These are phyloP conservation scores for Haplosporangium sp. DNA, from an alignment of 371 early-diverging fungal species.

Conservation along the genomic window DNA sequence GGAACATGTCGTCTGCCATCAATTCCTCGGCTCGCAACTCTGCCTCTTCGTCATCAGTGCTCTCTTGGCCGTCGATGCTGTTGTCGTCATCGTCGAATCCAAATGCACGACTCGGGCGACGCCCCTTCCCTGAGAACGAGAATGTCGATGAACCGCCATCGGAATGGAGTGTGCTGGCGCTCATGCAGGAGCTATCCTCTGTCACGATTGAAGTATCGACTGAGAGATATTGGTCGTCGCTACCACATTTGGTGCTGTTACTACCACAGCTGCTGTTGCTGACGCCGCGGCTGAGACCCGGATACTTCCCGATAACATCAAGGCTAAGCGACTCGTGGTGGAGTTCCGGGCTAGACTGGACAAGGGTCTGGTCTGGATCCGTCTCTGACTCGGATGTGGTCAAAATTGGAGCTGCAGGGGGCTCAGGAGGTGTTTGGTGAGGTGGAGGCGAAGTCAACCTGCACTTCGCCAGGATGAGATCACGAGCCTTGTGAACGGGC, in stretches of 20 bases:
- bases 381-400: background rate
- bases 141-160: conserved; percentile 3
- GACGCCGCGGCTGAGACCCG: too few relatives aligned
- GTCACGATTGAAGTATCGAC: too few relatives aligned
- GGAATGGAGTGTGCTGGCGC: background rate
- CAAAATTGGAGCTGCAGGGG: background rate
- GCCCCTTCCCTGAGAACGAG: background rate
- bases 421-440: background rate
- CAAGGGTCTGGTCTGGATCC: background rate
- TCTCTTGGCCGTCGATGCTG: conserved; percentile 27
- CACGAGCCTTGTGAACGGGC: conserved; percentile 40
- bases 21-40: conserved; percentile 44
- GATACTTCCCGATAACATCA: too few relatives aligned
- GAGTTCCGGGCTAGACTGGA: too few relatives aligned
- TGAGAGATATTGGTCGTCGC: too few relatives aligned
- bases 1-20: conserved; percentile 28
- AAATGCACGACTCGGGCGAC: background rate
- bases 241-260: too few relatives aligned
- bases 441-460: conserved; percentile 23
- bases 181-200: background rate
- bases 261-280: too few relatives aligned
- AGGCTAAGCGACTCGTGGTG: too few relatives aligned
- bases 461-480: conserved; percentile 34
- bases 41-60: conserved; percentile 46
- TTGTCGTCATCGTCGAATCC: conserved; percentile 15